Base-by-base conservation (phyloP, 192 early-diverging fungal species). In the Phycomyces blakesleeanus region DNA sequence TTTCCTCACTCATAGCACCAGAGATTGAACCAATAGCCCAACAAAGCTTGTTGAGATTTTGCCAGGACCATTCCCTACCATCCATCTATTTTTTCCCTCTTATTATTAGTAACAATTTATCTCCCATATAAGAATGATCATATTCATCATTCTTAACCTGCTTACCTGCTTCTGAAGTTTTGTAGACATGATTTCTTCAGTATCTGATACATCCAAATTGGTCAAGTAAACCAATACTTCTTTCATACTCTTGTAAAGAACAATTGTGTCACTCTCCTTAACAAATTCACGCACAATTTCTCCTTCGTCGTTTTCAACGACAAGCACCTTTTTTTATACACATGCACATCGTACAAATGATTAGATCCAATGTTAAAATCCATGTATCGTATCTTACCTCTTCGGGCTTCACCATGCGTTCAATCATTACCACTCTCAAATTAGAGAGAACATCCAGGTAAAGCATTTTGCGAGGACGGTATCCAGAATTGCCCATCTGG, bases 11-110 rank as follows among this genome's bases (percentile, higher is more conserved):
- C 92, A 99, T 96, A 25, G 96, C 92, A 39, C 95, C 95, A 29
- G 90, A 92, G 60, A 99, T 98, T 7, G 97, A 98, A 41, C 97
- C 97, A 72, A 99, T 95, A 26, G 97, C 95, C 96, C 96, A 99
- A 76, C 96, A 98, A 25, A 99, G 85, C 77, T 93, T 93, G 83
- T 98, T 98, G 20, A 99, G 81, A 72, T 98, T 98, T 59, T 84
- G 83, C 96, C 96, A 98, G 21, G 93, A 94, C 95, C 95, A 99
- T 74, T 98, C 95, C 49, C 80, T 81, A n/a, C 90, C 91, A 73
- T 97, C 93, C 79, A 97, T 92, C 89, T 91, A 59, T 47, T 11
- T 5, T 2, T 0, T 27, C 15, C 20, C 11, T n/a, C 11, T 14
- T n/a, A n/a, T n/a, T n/a, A n/a, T 34, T 34, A 34, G 11, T 22